Evolutionary conservation across 495 filamentous ascomycete genomes (phyloP).

Genomic region (Lepraria neglecta): DNA sequence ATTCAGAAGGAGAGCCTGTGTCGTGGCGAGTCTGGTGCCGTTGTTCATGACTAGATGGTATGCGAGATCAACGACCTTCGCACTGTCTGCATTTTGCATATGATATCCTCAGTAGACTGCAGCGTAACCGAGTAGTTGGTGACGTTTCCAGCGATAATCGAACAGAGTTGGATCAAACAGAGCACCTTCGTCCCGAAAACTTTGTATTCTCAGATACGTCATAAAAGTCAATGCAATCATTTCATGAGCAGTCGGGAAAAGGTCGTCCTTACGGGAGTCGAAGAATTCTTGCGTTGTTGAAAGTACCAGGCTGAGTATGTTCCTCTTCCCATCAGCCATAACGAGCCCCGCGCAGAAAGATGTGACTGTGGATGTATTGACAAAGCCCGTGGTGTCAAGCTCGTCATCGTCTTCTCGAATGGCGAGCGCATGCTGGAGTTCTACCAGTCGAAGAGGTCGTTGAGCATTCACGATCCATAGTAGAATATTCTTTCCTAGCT

Average conservation of each 20-base stretch:
- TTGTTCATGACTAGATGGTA: neutral
- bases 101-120: neutral
- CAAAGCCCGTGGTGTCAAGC: neutral
- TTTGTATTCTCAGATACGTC: neutral
- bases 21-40: neutral
- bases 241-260: neutral
- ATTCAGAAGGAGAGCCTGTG: neutral
- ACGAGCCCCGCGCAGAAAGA: conserved; percentile 7
- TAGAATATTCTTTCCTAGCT: neutral
- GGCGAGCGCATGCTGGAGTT: neutral
- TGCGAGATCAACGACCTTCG: neutral
- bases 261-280: neutral
- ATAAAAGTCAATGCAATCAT: neutral
- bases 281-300: conserved; percentile 7
- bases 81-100: neutral
- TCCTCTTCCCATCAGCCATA: neutral
- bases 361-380: neutral
- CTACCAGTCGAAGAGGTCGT: neutral
- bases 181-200: neutral
- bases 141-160: neutral
- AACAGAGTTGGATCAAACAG: neutral
- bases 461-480: neutral
- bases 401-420: neutral
- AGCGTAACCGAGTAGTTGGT: neutral
- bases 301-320: neutral